Percentiles rank a stretch among this genome's conserved stretches.
These are phyloP conservation scores for Hypoxylon sp. DNA, from an alignment of 2,329 filamentous ascomycete genomes.

Conservation along the genomic window DNA sequence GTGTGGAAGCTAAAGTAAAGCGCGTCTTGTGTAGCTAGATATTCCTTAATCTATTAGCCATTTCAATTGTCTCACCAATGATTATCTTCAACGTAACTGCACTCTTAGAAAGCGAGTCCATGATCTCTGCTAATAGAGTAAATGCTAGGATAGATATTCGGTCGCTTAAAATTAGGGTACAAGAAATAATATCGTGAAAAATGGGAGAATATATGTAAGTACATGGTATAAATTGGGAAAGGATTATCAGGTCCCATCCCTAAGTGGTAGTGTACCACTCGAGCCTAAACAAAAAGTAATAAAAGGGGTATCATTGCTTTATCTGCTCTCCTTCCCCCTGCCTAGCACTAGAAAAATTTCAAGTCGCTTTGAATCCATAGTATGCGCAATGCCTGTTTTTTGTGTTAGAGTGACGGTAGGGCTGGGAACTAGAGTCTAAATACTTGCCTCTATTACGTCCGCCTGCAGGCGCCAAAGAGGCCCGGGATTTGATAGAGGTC, in stretches of 20 bases:
- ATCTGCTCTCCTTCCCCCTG: neutral
- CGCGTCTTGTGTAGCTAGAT: neutral
- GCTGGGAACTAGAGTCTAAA: too few relatives aligned
- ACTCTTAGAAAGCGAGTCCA: too few relatives aligned
- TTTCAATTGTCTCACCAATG: neutral
- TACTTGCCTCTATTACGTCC: neutral
- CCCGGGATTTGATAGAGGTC: neutral
- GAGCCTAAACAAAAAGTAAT: neutral
- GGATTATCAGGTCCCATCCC: neutral
- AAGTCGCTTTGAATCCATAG: neutral
- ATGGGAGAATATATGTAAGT: neutral
- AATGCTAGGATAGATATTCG: too few relatives aligned
- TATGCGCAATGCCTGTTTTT: neutral
- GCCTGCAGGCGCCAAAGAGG: neutral
- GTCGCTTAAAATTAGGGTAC: neutral
- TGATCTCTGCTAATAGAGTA: too few relatives aligned
- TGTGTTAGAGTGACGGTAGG: neutral
- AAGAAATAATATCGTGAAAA: neutral
- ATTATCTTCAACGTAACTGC: too few relatives aligned
- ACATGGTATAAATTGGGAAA: neutral
- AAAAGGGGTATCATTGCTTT: conserved; percentile 27
- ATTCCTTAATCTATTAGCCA: neutral
- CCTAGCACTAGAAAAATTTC: neutral
- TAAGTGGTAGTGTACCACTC: too few relatives aligned
- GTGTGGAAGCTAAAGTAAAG: neutral